These are phyloP conservation scores for Fraxinus floribunda DNA, from an alignment of 305 asterid genomes.

Conservation along the genomic window DNA sequence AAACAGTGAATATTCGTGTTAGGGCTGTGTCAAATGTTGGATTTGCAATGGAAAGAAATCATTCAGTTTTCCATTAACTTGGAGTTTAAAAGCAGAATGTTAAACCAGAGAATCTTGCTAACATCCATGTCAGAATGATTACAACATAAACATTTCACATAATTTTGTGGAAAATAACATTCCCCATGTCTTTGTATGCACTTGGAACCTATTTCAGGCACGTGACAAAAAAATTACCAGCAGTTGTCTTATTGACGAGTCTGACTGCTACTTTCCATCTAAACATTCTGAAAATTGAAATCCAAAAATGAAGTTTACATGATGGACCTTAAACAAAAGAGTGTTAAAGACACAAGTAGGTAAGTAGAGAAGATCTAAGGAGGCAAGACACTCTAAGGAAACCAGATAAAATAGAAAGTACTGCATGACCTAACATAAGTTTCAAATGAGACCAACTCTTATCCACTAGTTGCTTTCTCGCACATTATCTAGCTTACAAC, in stretches of 20 bases:
- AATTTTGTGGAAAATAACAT: background rate
- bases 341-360: background rate
- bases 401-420: background rate
- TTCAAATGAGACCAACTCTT: background rate
- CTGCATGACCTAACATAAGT: background rate
- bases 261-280: background rate
- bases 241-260: background rate
- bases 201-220: background rate
- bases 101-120: constrained; percentile 11
- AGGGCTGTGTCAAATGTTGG: background rate
- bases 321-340: background rate
- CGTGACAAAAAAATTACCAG: background rate
- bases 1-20: background rate
- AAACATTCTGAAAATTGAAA: background rate
- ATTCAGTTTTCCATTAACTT: background rate
- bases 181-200: background rate
- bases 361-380: background rate
- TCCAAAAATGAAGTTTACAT: background rate
- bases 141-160: background rate
- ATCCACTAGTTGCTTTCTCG: constrained; percentile 2
- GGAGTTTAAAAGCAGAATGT: background rate
- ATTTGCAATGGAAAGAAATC: background rate
- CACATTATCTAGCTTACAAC: background rate
- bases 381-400: background rate
- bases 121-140: background rate